Base-by-base conservation (phyloP, 2,329 filamentous ascomycete species). In the Colletotrichum sojae region DNA sequence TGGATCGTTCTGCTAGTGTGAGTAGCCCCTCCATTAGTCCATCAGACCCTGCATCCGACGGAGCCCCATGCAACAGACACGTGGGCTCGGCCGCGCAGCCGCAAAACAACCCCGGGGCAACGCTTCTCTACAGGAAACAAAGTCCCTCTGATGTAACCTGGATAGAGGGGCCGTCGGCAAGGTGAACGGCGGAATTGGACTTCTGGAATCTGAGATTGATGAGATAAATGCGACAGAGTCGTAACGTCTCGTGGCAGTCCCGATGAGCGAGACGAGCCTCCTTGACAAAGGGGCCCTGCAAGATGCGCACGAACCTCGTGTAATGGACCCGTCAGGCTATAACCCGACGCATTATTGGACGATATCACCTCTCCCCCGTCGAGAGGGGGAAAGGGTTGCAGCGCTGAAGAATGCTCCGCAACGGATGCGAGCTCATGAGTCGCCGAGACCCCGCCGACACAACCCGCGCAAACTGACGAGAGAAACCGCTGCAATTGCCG, bases 381-480 rank as follows among this genome's bases (percentile, higher is more conserved):
- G 40, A 16, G 25, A 40, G 49, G 49, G 22, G 31, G 10, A 10
- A 10, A 10, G 31, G 31, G 31, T 36, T 48, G 56, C 63, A 18
- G 25, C 49, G 31, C 40, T 67, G 57, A 67, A 62, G 63, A 66
- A 36, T 55, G 60, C 56, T 62, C 63, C 63, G 63, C 63, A 22
- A 13, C 22, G 27, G 13, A 48, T 66, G 63, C 49, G 40, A 49
- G 25, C 56, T 40, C 56, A 49, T 62, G 63, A 66, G 39, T 66
- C 63, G 56, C 16, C 18, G 27, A 16, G 49, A 62, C 56, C 57
- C 56, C 56, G 49, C 56, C 25, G 4, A 25, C 39, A 39, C 8
- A 18, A 12, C 31, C 62, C 10, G n/a, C 31, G 31, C 52, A 25
- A 52, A 4, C 6, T 62, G 18, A 43, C 49, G 27, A 66, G 49